Evolutionary conservation across 1,284 basidiomycete genomes (phyloP), one percentile per base, ranked within the genome.

Genomic region (Ganoderma multipileum): DNA sequence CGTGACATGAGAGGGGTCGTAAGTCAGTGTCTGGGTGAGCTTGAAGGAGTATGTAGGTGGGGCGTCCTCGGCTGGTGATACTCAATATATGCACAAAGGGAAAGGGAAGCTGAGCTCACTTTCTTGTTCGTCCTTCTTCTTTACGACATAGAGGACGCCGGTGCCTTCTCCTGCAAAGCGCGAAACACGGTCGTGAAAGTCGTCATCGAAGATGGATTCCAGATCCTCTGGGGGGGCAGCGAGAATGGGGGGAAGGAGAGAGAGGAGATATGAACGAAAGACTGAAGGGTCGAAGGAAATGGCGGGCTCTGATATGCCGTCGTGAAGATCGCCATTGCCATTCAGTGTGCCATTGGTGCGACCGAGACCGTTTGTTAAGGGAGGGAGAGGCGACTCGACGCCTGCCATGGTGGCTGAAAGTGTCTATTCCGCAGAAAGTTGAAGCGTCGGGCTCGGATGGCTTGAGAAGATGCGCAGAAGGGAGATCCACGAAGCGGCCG

Each of bases 1-100:
- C 11, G 92, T 94, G 66, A 92, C 86, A 82, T 95, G 91, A 47
- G 90, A 89, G 12, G 92, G 83, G 61, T 95, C 91, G 81, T 98
- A 96, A n/a, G 87, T 86, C 36, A 96, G 86, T 66, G 92, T 89
- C 9, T 88, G 81, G 12, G 92, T 89, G 65, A 96, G 84, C 44
- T 88, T 84, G 79, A 95, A 96, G 58, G 85, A 83, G 79, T 89
- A 91, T 28, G 84, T 86, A 41, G 87, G 85, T 57, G 84, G 83
- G 50, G 82, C 81, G 69, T 93, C 91, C 77, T 91, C 90, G 90
- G 76, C 65, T 73, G 65, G 26, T 28, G 36, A n/a, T 1, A 41
- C 23, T 36, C 16, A 41, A 42, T 26, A 33, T n/a, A 44, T 50
- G 30, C 9, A 30, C 38, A 36, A 58, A 20, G 63, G 23, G 36